phyloP scores from a whole-genome alignment of 805 yeast genomes.

The Spathaspora girioi region DNA sequence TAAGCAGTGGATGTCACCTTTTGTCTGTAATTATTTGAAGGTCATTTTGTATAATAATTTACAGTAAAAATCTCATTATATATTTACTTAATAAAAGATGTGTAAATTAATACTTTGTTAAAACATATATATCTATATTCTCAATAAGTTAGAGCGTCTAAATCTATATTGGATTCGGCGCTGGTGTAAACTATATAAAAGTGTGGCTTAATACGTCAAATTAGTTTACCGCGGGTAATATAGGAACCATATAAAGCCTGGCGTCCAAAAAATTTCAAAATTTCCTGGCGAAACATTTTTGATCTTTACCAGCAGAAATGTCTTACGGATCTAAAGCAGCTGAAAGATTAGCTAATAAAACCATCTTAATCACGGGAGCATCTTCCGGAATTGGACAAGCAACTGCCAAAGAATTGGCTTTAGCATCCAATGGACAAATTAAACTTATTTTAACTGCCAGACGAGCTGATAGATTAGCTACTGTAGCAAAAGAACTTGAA shows the following conservation, averaged over 20 bases:
- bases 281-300: not conserved
- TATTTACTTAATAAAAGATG: not conserved
- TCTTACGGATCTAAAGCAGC: slow-evolving; percentile 74
- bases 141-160: too few relatives aligned
- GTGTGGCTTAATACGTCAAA: not conserved
- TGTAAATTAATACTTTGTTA: not conserved
- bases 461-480: slow-evolving; percentile 58
- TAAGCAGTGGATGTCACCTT: slow-evolving; percentile 37
- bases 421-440: slow-evolving; percentile 65
- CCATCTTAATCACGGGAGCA: slow-evolving; percentile 90
- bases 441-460: slow-evolving; percentile 77
- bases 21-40: not conserved
- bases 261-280: not conserved
- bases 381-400: slow-evolving; percentile 94
- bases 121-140: too few relatives aligned
- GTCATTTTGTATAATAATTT: not conserved
- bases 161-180: too few relatives aligned
- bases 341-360: slow-evolving; percentile 74
- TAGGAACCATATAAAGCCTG: not conserved
- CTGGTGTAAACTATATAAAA: not conserved
- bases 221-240: not conserved
- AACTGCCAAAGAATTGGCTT: slow-evolving; percentile 84
- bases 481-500: slow-evolving; percentile 45
- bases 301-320: slow-evolving; percentile 27
- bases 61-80: not conserved